phyloP scores from a whole-genome alignment of 371 early-diverging fungal species.

The Antonospora locustae region DNA sequence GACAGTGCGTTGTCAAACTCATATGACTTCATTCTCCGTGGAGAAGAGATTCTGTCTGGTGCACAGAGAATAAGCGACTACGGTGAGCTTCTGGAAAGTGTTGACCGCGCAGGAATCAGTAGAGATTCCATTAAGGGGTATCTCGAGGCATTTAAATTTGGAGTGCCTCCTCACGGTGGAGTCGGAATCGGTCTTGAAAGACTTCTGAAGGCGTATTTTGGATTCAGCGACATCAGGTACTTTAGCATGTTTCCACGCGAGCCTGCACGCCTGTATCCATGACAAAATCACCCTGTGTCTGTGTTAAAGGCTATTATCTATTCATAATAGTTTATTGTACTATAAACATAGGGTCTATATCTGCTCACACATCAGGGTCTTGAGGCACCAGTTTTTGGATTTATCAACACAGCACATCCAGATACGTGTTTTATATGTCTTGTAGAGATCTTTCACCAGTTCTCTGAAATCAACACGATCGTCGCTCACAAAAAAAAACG shows the following conservation, averaged over 20 bases:
- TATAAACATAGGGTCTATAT: no score
- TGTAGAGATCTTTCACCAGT: constrained; percentile 85
- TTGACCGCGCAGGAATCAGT: constrained; percentile 67
- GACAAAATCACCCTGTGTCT: no score
- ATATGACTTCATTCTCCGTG: constrained; percentile 97
- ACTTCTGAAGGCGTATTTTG: constrained; percentile 86
- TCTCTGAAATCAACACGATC: constrained; percentile 86
- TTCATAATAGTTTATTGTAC: no score
- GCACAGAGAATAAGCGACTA: constrained; percentile 95
- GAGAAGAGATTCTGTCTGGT: constrained; percentile 96
- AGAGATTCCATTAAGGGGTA: constrained; percentile 72
- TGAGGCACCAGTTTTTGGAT: constrained; percentile 15
- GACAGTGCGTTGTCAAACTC: constrained; percentile 70
- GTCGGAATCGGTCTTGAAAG: constrained; percentile 93
- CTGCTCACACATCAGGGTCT: neutral
- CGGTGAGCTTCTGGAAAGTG: constrained; percentile 66
- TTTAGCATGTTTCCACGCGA: constrained; percentile 93
- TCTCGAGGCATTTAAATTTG: constrained; percentile 88
- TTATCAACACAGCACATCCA: constrained; percentile 67
- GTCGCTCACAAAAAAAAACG: constrained; percentile 52
- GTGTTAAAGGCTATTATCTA: no score
- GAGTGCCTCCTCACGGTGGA: constrained; percentile 96
- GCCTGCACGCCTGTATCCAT: constrained; percentile 83
- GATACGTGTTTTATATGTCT: constrained; percentile 90
- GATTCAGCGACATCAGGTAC: constrained; percentile 83